Conservation (phyloP, 169 alveolate species). For the Ichthyophthirius multifiliis region DNA sequence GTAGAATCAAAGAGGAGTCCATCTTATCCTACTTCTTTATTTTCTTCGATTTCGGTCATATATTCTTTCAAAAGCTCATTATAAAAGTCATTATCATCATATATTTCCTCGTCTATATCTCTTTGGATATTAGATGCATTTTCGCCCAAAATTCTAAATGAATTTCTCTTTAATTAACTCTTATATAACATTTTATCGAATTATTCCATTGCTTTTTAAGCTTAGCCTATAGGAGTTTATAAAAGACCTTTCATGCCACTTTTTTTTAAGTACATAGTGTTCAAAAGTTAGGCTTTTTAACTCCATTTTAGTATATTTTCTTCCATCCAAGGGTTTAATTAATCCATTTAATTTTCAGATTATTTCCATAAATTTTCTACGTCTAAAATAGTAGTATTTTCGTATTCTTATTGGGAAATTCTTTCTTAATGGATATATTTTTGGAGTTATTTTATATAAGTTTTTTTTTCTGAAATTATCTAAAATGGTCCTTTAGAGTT, state of each 20-base stretch:
- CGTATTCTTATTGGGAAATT: not conserved
- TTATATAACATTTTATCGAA: conserved; percentile 13
- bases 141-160: conserved; percentile 36
- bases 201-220: conserved; percentile 27
- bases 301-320: conserved; percentile 45
- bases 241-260: not conserved
- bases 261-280: not conserved
- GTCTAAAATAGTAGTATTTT: not conserved
- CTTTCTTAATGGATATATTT: not conserved
- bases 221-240: conserved; percentile 35
- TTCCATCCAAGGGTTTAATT: not conserved
- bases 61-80: conserved; percentile 32
- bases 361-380: not conserved
- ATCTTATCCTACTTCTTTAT: conserved; percentile 12
- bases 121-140: conserved; percentile 7
- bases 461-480: not conserved
- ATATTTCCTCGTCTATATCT: conserved; percentile 16
- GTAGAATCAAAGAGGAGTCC: conserved; percentile 3
- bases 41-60: not conserved
- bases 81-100: conserved; percentile 37
- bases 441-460: not conserved
- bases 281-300: conserved; percentile 21
- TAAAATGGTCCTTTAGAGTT: not conserved
- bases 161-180: conserved; percentile 15
- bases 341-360: not conserved